A percentile compares a stretch with the other conserved stretches of the same genome.
phyloP scores from a whole-genome alignment of 1,139 yeast genomes.

The Debaryomyces subglobosus region DNA sequence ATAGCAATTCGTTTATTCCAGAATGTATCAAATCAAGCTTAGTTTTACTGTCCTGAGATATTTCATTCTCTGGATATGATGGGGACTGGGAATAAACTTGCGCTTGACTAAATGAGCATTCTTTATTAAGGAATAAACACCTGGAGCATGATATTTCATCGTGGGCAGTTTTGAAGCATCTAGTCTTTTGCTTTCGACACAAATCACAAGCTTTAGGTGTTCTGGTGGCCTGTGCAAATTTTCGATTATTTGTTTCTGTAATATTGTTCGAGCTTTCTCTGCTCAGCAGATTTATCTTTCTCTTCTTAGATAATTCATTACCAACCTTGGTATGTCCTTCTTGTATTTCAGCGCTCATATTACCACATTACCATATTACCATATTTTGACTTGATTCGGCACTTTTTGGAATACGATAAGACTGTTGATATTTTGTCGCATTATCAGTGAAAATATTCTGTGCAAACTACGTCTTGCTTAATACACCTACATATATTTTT shows the following conservation, averaged over 20 bases:
- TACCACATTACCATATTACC: background rate
- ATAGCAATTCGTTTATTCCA: slow-evolving; percentile 37
- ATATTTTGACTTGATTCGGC: background rate
- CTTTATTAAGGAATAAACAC: slow-evolving; percentile 52
- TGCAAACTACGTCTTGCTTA: background rate
- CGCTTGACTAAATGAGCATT: slow-evolving; percentile 52
- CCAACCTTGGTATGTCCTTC: background rate
- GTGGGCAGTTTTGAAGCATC: slow-evolving; percentile 57
- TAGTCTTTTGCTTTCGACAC: slow-evolving; percentile 64
- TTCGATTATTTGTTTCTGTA: slow-evolving; percentile 4
- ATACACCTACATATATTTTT: no score
- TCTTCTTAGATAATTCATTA: background rate
- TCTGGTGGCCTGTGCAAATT: slow-evolving; percentile 27
- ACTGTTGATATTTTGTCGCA: background rate
- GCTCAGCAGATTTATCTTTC: background rate
- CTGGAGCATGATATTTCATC: slow-evolving; percentile 54
- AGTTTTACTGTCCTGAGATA: slow-evolving; percentile 11
- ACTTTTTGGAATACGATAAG: background rate
- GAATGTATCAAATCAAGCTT: slow-evolving; percentile 33
- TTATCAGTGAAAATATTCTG: background rate
- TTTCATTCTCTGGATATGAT: background rate
- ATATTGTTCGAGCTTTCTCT: no score
- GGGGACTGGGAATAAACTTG: slow-evolving; percentile 13
- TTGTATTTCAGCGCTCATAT: background rate
- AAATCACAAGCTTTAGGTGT: slow-evolving; percentile 60